Base-by-base conservation (phyloP, 1,284 basidiomycete species). In the Ustilago xerochloae region DNA sequence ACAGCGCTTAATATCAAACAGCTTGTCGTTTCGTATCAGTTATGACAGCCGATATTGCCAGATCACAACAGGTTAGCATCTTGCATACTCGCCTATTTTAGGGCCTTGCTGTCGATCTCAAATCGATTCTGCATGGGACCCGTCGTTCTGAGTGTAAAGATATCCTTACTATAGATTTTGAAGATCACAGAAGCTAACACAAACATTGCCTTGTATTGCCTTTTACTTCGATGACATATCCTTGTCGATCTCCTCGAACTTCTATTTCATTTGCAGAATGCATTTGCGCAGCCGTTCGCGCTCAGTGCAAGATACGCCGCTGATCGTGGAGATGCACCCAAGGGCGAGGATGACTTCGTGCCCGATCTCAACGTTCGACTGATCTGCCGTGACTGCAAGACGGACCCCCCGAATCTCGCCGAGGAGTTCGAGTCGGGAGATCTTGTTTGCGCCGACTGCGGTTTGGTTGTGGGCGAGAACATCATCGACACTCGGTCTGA, bases 371-470 rank as follows among this genome's bases (percentile, higher is more conserved):
- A 78, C 46, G 79, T 83, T 18, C 70, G 76, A 18, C 69, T 84
- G 49, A 73, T 81, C 46, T 98, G 96, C 84, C 94, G 93, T 24
- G 94, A 98, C 81, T 98, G 96, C 87, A 89, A 91, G 85, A 91
- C 92, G 81, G 93, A 93, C 65, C 93, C 93, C 79, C 93, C 94
- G 15, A 91, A 96, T 76, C 93, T 99, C 80, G 89, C 95, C 79
- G 97, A 99, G 87, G 94, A 98, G 87, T 98, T 97, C 87, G 92
- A 93, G 81, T 93, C 92, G 75, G 97, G 97, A 80, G 97, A 99
- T 86, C 89, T 99, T 77, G 96, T 98, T 70, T 99, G 97, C 87
- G 94, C 93, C 75, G 90, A 90, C 75, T 99, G 97, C 88, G 97
- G 97, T 72, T 88, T 97, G 76, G 93, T 98, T 68, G 87, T 98